Evolutionary conservation across 306 rosid genomes (phyloP).

Genomic region (Quercus wislizeni): DNA sequence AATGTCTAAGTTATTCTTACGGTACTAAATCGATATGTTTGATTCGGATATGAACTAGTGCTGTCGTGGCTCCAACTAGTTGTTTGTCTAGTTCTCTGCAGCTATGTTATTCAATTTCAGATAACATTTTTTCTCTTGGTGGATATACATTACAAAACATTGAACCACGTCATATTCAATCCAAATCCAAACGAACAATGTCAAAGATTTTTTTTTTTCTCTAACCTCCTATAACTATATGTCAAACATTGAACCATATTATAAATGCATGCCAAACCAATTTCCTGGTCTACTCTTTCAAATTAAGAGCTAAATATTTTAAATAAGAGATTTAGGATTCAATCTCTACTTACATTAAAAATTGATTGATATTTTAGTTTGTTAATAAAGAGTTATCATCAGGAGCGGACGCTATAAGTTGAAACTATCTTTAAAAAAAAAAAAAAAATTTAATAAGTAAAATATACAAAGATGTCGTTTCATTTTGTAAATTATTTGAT

Average conservation of each 20-base stretch:
- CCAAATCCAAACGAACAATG: background rate
- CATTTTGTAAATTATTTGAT: too few species aligned
- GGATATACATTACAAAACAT: background rate
- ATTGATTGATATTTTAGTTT: too few species aligned
- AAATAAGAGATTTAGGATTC: accelerated
- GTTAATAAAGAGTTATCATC: too few species aligned
- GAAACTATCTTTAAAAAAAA: too few species aligned
- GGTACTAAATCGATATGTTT: too few species aligned
- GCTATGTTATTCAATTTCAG: background rate
- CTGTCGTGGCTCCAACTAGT: slow-evolving; percentile 17
- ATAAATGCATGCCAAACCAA: background rate
- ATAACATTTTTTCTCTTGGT: background rate
- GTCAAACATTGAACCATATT: background rate
- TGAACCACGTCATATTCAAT: background rate
- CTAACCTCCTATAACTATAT: background rate
- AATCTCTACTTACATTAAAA: accelerated
- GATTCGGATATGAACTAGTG: background rate
- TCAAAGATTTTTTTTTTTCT: background rate
- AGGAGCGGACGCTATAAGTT: too few species aligned
- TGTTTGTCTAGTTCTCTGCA: background rate
- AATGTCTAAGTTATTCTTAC: too few species aligned
- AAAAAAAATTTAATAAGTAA: too few species aligned
- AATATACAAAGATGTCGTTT: too few species aligned
- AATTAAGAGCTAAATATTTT: too few species aligned
- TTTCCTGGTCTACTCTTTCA: background rate